phyloP scores from a whole-genome alignment of 2,329 filamentous ascomycete species.

The Lasiodiplodia sp. region DNA sequence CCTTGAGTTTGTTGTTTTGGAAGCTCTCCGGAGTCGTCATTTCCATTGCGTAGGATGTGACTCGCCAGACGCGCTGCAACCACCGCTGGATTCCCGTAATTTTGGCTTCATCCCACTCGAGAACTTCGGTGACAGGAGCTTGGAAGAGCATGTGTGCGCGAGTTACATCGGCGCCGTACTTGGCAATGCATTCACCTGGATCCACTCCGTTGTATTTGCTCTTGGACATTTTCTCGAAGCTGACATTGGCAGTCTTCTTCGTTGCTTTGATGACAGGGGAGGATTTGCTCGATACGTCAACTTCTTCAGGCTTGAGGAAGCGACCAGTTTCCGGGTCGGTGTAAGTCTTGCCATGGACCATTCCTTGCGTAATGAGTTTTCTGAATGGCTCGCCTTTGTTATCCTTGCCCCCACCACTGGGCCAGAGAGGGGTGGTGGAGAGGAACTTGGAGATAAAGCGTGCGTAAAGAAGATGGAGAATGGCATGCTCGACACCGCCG shows the following conservation, averaged over 20 bases:
- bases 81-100: slow-evolving; percentile 83
- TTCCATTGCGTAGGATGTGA: neutral
- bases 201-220: slow-evolving; percentile 93
- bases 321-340: slow-evolving; percentile 75
- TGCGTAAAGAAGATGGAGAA: slow-evolving; percentile 86
- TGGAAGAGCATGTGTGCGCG: slow-evolving; percentile 89
- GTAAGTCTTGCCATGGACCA: slow-evolving; percentile 90
- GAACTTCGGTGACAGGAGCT: slow-evolving; percentile 80
- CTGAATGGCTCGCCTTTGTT: slow-evolving; percentile 76
- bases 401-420: slow-evolving; percentile 42
- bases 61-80: slow-evolving; percentile 71
- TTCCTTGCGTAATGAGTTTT: slow-evolving; percentile 84
- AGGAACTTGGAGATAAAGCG: slow-evolving; percentile 92
- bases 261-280: slow-evolving; percentile 69
- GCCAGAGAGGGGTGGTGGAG: slow-evolving; percentile 60
- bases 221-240: slow-evolving; percentile 94
- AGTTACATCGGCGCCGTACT: slow-evolving; percentile 83
- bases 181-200: slow-evolving; percentile 73
- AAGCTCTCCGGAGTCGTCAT: neutral
- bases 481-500: slow-evolving; percentile 89
- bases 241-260: slow-evolving; percentile 65
- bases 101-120: slow-evolving; percentile 87
- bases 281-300: slow-evolving; percentile 66
- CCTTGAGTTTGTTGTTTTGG: slow-evolving; percentile 34
- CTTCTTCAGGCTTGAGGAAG: slow-evolving; percentile 78